A percentile compares a stretch with the other conserved stretches of the same genome.
phyloP scores from a whole-genome alignment of 148 eudicot species.

The Persicaria tinctoria region DNA sequence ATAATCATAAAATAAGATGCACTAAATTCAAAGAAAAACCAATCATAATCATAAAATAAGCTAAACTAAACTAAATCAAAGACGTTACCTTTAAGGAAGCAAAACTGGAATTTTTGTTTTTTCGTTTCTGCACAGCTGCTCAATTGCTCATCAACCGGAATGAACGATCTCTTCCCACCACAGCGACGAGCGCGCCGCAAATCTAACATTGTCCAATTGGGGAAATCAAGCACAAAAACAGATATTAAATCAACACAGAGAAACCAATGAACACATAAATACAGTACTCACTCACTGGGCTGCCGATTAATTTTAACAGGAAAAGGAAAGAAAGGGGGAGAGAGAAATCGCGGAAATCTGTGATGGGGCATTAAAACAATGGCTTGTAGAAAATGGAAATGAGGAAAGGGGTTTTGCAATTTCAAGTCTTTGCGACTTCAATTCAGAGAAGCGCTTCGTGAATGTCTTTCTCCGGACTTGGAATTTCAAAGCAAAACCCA shows the following conservation, averaged over 20 bases:
- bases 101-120: background rate
- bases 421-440: background rate
- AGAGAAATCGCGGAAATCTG: background rate
- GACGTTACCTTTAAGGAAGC: constrained; percentile 3
- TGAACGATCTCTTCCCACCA: background rate
- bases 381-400: background rate
- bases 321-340: background rate
- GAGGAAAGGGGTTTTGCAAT: background rate
- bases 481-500: background rate
- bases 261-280: background rate
- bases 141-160: background rate
- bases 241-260: background rate
- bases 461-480: background rate
- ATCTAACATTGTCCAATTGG: background rate
- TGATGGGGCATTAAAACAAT: background rate
- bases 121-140: background rate
- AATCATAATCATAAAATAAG: background rate
- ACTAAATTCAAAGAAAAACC: background rate
- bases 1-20: background rate
- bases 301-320: background rate
- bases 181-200: background rate
- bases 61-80: background rate
- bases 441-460: background rate
- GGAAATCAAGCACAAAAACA: background rate
- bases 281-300: background rate